These are phyloP conservation scores for Geum urbanum DNA, from an alignment of 306 rosid genomes.

Conservation along the genomic window DNA sequence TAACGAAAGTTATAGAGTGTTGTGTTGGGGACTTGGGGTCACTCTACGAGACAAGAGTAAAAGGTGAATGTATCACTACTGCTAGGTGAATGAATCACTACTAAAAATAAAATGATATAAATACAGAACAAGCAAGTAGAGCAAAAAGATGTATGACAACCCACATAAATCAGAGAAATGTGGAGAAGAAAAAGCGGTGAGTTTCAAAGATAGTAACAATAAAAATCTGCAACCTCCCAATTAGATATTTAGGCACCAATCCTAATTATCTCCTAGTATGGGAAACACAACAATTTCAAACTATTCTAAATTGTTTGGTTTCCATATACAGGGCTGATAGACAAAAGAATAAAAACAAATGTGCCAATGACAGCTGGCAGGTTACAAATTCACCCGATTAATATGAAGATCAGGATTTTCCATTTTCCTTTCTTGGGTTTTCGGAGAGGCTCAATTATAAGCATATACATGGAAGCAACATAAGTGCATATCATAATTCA, in stretches of 20 bases:
- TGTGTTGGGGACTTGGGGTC: too few relatives aligned
- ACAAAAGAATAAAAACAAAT: not conserved
- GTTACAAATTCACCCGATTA: not conserved
- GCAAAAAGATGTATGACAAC: not conserved
- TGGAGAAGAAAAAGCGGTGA: too few relatives aligned
- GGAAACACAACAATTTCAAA: not conserved
- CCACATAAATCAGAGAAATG: too few relatives aligned
- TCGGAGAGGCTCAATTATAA: not conserved
- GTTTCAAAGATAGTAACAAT: too few relatives aligned
- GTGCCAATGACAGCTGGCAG: not conserved
- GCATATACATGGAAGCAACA: not conserved
- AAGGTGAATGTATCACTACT: not conserved
- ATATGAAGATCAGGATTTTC: not conserved
- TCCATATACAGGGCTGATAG: not conserved
- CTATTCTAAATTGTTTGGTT: too few relatives aligned
- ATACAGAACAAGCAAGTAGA: not conserved
- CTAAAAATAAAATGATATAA: not conserved
- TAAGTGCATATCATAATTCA: not conserved
- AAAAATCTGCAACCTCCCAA: too few relatives aligned
- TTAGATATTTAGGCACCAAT: not conserved
- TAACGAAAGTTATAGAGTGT: not conserved
- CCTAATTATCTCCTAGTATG: not conserved
- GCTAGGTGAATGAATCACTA: not conserved
- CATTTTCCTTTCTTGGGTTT: not conserved
- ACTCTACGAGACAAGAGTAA: not conserved